Evolutionary conservation across 257 asterid species (phyloP).

Genomic region (Ophiorrhiza pumila): DNA sequence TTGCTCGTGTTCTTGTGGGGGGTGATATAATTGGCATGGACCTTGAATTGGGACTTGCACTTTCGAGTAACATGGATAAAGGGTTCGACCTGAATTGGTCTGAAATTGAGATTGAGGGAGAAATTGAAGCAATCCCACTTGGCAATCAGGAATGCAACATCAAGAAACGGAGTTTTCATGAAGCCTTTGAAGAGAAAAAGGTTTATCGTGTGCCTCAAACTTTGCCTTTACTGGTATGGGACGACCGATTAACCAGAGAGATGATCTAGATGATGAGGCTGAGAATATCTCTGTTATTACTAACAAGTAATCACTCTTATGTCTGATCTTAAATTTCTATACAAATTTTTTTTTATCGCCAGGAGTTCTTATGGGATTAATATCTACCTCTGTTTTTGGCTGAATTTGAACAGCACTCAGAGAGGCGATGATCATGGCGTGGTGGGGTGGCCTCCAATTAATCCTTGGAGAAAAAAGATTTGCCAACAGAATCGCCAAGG

Average conservation of each 20-base stretch:
- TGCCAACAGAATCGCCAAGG: constrained; percentile 26
- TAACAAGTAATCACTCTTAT: constrained; percentile 10
- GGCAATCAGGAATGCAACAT: neutral
- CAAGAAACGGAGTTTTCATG: constrained; percentile 30
- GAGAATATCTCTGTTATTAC: constrained; percentile 11
- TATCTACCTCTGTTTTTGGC: neutral
- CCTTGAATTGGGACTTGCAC: constrained; percentile 50
- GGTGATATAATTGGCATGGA: constrained; percentile 35
- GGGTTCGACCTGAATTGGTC: constrained; percentile 33
- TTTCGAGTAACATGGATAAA: constrained; percentile 23
- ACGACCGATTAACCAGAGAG: constrained; percentile 14
- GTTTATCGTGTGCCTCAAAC: constrained; percentile 32
- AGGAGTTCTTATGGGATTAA: neutral
- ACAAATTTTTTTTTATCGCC: neutral
- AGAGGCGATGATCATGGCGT: constrained; percentile 20
- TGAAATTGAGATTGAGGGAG: constrained; percentile 1
- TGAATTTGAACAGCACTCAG: constrained; percentile 24
- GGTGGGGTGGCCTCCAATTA: constrained; percentile 74
- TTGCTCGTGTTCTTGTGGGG: constrained; percentile 7
- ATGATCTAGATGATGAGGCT: constrained; percentile 16
- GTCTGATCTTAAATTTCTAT: neutral
- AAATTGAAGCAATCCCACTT: neutral
- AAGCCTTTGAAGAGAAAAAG: constrained; percentile 22
- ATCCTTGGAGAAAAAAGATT: constrained; percentile 46
- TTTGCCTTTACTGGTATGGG: constrained; percentile 41